A percentile compares a stretch with the other conserved stretches of the same genome.
These are phyloP conservation scores for Capsella rubella DNA, from an alignment of 441 rosid genomes.

Conservation along the genomic window DNA sequence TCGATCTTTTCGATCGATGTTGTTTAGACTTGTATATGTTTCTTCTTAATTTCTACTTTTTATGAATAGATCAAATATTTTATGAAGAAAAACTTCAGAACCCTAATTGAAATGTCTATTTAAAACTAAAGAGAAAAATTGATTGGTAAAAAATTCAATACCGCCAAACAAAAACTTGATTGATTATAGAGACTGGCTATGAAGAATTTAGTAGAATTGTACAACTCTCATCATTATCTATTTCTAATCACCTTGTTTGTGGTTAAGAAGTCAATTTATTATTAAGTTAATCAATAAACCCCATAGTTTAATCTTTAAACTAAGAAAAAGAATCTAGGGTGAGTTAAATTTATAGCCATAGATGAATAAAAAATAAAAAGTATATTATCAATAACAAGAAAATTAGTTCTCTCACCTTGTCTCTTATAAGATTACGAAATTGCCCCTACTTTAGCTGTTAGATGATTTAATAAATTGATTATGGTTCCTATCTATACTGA, in stretches of 20 bases:
- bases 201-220: not conserved
- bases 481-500: too few species aligned
- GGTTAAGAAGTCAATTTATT: constrained; percentile 26
- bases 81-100: constrained; percentile 1
- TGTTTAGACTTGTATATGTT: not conserved
- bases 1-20: not conserved
- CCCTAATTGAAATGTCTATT: not conserved
- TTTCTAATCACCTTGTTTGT: constrained; percentile 8
- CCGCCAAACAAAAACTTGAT: constrained; percentile 4
- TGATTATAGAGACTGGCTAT: not conserved
- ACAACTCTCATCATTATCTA: not conserved
- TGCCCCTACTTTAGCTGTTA: too few species aligned
- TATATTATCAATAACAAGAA: too few species aligned
- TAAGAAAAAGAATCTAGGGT: constrained; percentile 6
- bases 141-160: not conserved
- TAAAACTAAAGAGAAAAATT: not conserved
- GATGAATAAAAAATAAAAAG: too few species aligned
- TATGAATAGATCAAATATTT: not conserved
- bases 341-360: too few species aligned
- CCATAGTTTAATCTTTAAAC: not conserved
- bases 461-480: too few species aligned
- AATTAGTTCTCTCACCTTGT: too few species aligned
- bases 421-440: too few species aligned
- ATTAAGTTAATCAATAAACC: not conserved
- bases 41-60: not conserved